phyloP scores from a whole-genome alignment of 805 yeast species.

The Candida oleophila region DNA sequence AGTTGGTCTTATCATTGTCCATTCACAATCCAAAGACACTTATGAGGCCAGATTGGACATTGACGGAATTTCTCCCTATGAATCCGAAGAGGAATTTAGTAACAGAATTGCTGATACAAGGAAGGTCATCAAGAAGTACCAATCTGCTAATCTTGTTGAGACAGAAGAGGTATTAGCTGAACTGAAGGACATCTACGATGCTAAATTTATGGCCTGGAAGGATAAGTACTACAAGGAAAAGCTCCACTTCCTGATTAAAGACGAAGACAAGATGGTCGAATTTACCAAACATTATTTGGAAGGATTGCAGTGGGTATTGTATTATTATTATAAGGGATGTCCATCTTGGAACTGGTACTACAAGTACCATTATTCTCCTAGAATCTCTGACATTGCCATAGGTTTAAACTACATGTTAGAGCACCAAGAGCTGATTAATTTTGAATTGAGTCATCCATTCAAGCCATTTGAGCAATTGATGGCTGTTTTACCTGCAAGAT shows the following conservation, averaged over 20 bases:
- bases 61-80: constrained; percentile 71
- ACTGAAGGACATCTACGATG: constrained; percentile 61
- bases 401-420: constrained; percentile 62
- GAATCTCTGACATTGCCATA: constrained; percentile 78
- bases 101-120: constrained; percentile 52
- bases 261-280: constrained; percentile 57
- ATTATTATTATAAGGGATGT: constrained; percentile 85
- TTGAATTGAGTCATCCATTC: constrained; percentile 76
- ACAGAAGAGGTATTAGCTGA: constrained; percentile 51
- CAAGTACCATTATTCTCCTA: constrained; percentile 87
- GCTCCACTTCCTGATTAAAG: constrained; percentile 63
- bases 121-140: constrained; percentile 60
- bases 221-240: constrained; percentile 82
- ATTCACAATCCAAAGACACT: constrained; percentile 54
- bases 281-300: constrained; percentile 81
- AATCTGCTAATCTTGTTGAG: constrained; percentile 61
- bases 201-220: constrained; percentile 80
- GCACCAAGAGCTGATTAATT: constrained; percentile 41
- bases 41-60: constrained; percentile 65
- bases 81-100: constrained; percentile 62
- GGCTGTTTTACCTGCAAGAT: constrained; percentile 96
- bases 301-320: constrained; percentile 96
- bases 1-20: constrained; percentile 63
- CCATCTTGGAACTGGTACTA: constrained; percentile 97
- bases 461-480: constrained; percentile 92